These are phyloP conservation scores for Pleurotus giganteus DNA, from an alignment of 768 basidiomycete species.

Conservation along the genomic window DNA sequence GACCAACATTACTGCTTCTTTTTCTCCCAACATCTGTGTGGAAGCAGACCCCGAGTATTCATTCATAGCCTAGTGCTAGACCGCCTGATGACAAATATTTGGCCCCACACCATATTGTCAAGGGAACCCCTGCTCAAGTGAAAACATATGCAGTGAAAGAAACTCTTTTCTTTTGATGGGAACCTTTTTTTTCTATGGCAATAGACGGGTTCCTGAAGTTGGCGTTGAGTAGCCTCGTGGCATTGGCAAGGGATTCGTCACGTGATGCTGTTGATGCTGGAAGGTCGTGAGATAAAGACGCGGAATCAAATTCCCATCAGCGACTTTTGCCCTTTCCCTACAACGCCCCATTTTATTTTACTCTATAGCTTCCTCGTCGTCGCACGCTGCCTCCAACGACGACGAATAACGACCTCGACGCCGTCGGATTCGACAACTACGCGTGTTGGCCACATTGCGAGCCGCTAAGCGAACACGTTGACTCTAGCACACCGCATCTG, in stretches of 20 bases:
- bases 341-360: constrained; percentile 4
- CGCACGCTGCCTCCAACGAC: constrained; percentile 5
- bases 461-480: constrained; percentile 11
- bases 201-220: constrained; percentile 9
- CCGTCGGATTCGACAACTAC: not conserved
- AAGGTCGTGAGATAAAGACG: constrained; percentile 37
- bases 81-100: too few species aligned
- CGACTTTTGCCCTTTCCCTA: constrained; percentile 10
- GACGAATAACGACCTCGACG: constrained; percentile 7
- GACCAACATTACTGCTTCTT: too few species aligned
- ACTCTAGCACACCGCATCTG: constrained; percentile 1
- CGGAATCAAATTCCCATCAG: constrained; percentile 26
- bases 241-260: constrained; percentile 24
- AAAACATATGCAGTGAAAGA: not conserved
- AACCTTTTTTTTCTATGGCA: constrained; percentile 3
- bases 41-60: too few species aligned
- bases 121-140: not conserved
- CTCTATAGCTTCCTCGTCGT: not conserved
- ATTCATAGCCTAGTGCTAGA: too few species aligned
- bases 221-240: constrained; percentile 11
- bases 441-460: constrained; percentile 2
- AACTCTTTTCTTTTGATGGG: not conserved
- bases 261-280: constrained; percentile 43
- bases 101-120: not conserved
- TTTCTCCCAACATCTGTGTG: too few species aligned